These are phyloP conservation scores for Aspergillus avenaceus DNA, from an alignment of 495 filamentous ascomycete genomes.

Conservation along the genomic window DNA sequence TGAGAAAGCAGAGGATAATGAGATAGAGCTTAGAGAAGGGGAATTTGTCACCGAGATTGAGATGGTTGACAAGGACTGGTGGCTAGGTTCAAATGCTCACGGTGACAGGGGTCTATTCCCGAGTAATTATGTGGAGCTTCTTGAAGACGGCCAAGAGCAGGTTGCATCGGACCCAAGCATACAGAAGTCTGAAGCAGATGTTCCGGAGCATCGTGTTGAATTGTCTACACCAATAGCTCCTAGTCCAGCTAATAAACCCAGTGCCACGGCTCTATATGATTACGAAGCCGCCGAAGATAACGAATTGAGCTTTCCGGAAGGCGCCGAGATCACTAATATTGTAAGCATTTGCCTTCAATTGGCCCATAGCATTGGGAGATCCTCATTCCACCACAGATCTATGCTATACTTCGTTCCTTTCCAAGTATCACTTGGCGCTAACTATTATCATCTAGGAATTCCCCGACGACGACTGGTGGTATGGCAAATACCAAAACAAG, in stretches of 20 bases:
- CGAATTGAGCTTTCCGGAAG: slow-evolving; percentile 90
- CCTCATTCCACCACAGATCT: background rate
- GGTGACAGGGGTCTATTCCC: slow-evolving; percentile 91
- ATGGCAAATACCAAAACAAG: slow-evolving; percentile 74
- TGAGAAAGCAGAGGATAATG: slow-evolving; percentile 94
- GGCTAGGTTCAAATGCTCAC: slow-evolving; percentile 79
- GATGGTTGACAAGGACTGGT: slow-evolving; percentile 97
- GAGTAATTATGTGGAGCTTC: slow-evolving; percentile 90
- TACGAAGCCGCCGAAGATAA: slow-evolving; percentile 98
- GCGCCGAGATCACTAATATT: slow-evolving; percentile 64
- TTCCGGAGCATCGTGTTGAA: slow-evolving; percentile 24
- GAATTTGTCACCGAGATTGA: slow-evolving; percentile 93
- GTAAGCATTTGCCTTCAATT: too few relatives aligned
- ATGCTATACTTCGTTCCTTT: too few relatives aligned
- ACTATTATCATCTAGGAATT: slow-evolving; percentile 62
- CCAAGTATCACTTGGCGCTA: background rate
- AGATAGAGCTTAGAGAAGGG: slow-evolving; percentile 86
- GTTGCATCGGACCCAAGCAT: slow-evolving; percentile 14
- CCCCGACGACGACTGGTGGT: slow-evolving; percentile 99
- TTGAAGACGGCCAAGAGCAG: slow-evolving; percentile 50
- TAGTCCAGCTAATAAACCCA: slow-evolving; percentile 41
- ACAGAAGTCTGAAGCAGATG: slow-evolving; percentile 25
- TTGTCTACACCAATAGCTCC: slow-evolving; percentile 6
- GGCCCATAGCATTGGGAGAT: too few relatives aligned
- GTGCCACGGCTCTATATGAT: slow-evolving; percentile 85